Conservation (phyloP, 257 asterid genomes). For the Solanum habrochaites region DNA sequence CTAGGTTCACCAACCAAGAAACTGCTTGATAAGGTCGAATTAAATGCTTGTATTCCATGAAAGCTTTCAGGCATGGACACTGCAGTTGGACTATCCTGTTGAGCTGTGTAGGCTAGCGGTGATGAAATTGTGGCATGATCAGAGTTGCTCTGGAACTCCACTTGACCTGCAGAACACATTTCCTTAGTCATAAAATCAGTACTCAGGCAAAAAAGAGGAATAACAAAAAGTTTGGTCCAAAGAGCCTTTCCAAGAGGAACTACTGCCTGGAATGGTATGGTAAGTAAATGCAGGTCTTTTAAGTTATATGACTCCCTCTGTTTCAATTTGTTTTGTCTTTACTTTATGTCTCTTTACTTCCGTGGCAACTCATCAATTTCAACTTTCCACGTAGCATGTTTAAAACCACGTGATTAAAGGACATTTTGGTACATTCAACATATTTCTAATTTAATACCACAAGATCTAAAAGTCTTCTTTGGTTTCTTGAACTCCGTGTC, state of each 20-base stretch:
- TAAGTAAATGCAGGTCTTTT: not conserved
- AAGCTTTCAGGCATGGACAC: constrained; percentile 28
- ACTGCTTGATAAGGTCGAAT: constrained; percentile 21
- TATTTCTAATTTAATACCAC: not conserved
- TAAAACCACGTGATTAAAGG: not conserved
- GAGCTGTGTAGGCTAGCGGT: constrained; percentile 9
- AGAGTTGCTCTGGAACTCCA: constrained; percentile 20
- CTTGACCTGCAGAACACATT: constrained; percentile 19
- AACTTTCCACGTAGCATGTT: not conserved
- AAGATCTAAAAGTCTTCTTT: not conserved
- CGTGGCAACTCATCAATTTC: not conserved
- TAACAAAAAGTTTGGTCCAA: not conserved
- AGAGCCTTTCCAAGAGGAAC: not conserved
- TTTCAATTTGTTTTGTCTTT: not conserved
- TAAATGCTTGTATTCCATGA: constrained; percentile 22
- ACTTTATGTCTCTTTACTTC: not conserved
- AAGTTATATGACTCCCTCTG: not conserved
- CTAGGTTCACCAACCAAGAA: constrained; percentile 23
- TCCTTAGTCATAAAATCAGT: not conserved
- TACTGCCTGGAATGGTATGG: not conserved
- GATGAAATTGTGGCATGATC: constrained; percentile 19
- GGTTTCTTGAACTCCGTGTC: not conserved
- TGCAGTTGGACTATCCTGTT: constrained; percentile 20
- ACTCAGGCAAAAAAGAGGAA: not conserved
- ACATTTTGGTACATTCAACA: not conserved